Evolutionary conservation across 2,329 filamentous ascomycete genomes (phyloP).

Genomic region (Alternaria postmessia): DNA sequence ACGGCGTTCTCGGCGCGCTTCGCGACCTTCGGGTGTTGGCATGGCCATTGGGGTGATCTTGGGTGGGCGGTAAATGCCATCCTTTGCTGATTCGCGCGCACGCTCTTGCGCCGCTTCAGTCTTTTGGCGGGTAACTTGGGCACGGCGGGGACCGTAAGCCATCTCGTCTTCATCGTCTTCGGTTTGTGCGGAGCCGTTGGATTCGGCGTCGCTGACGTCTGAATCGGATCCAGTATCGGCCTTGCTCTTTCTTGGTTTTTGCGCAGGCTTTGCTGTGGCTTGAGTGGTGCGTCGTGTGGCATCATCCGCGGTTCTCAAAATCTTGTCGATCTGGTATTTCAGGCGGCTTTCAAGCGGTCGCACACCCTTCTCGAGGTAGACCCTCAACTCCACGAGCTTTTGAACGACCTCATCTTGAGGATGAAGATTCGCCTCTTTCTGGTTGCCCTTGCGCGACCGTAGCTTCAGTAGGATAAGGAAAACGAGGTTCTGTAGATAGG

Average conservation of each 20-base stretch:
- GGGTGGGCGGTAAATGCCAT: slow-evolving; percentile 87
- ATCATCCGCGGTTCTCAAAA: slow-evolving; percentile 85
- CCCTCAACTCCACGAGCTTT: slow-evolving; percentile 88
- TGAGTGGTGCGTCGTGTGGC: slow-evolving; percentile 52
- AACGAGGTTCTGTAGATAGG: slow-evolving; percentile 93
- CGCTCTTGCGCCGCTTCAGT: slow-evolving; percentile 25
- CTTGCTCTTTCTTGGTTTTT: slow-evolving; percentile 43
- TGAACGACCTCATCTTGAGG: slow-evolving; percentile 75
- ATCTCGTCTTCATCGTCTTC: slow-evolving; percentile 63
- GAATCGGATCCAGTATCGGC: slow-evolving; percentile 51
- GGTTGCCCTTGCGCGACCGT: slow-evolving; percentile 49
- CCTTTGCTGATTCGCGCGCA: slow-evolving; percentile 49
- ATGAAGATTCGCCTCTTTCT: slow-evolving; percentile 50
- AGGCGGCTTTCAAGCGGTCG: slow-evolving; percentile 87
- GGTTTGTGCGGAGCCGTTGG: slow-evolving; percentile 37
- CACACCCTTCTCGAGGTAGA: slow-evolving; percentile 93
- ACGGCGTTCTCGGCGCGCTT: slow-evolving; percentile 68
- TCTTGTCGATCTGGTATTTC: slow-evolving; percentile 95
- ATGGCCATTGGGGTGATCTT: slow-evolving; percentile 87
- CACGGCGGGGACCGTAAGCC: slow-evolving; percentile 68
- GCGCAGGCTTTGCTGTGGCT: slow-evolving; percentile 19
- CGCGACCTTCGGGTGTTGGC: slow-evolving; percentile 69
- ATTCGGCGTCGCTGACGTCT: slow-evolving; percentile 51
- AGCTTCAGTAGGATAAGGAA: slow-evolving; percentile 86
- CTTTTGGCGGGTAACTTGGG: slow-evolving; percentile 51